Conservation (phyloP, 2,329 filamentous ascomycete genomes). For the Neonectria punicea region DNA sequence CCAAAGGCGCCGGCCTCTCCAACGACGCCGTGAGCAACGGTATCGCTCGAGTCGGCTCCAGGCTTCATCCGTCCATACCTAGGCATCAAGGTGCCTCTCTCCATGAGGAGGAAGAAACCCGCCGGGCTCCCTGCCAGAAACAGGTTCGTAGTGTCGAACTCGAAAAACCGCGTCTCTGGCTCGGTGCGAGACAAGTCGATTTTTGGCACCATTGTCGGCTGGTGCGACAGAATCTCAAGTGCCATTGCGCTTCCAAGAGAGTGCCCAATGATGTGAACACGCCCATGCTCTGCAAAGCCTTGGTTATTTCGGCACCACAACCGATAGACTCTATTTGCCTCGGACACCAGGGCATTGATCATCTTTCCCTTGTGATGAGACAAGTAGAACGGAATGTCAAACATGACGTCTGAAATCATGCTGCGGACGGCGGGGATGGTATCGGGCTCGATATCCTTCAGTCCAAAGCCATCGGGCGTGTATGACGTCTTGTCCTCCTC, state of each 20-base stretch:
- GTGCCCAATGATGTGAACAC: conserved; percentile 92
- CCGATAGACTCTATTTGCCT: conserved; percentile 95
- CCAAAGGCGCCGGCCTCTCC: conserved; percentile 85
- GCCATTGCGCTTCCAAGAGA: conserved; percentile 96
- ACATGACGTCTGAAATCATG: conserved; percentile 97
- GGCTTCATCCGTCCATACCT: conserved; percentile 81
- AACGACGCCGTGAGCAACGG: conserved; percentile 68
- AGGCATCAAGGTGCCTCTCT: conserved; percentile 77
- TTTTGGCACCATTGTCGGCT: conserved; percentile 77
- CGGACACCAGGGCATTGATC: conserved; percentile 86
- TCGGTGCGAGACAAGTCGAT: conserved; percentile 55
- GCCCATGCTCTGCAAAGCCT: conserved; percentile 80
- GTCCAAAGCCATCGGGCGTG: conserved; percentile 66
- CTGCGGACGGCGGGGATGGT: conserved; percentile 93
- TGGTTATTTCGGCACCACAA: conserved; percentile 96
- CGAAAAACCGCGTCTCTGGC: conserved; percentile 72
- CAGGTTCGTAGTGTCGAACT: conserved; percentile 90
- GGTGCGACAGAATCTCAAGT: conserved; percentile 87
- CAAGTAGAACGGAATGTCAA: conserved; percentile 97
- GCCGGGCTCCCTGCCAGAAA: conserved; percentile 92
- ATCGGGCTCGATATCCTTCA: conserved; percentile 92
- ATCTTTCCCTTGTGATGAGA: conserved; percentile 96
- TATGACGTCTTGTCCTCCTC: conserved; percentile 65
- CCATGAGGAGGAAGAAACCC: conserved; percentile 91
- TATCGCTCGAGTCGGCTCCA: conserved; percentile 73